phyloP scores from a whole-genome alignment of 306 rosid genomes.

The Delonix regia region DNA sequence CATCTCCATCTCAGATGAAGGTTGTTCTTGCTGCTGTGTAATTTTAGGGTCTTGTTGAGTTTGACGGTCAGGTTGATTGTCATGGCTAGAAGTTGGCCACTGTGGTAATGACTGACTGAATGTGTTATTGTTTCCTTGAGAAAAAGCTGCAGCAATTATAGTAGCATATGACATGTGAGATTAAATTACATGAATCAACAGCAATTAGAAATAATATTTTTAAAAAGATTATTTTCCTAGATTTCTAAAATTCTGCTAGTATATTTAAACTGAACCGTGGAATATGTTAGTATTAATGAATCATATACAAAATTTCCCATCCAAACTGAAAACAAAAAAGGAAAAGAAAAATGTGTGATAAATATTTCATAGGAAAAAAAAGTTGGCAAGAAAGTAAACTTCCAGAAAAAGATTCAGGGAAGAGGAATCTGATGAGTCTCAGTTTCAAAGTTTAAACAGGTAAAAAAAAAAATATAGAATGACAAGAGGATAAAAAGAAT shows the following conservation, averaged over 20 bases:
- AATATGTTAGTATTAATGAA: neutral
- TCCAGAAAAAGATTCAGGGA: neutral
- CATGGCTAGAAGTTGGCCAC: slow-evolving; percentile 20
- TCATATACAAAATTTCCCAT: slow-evolving; percentile 11
- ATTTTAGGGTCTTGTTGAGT: slow-evolving; percentile 56
- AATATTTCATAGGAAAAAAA: neutral
- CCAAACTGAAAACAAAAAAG: neutral
- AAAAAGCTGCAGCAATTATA: slow-evolving; percentile 44
- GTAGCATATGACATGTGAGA: slow-evolving; percentile 9
- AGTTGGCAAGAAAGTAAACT: neutral
- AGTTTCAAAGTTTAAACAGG: neutral
- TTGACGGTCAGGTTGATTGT: slow-evolving; percentile 54
- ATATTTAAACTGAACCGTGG: slow-evolving; percentile 3
- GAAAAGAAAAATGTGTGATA: neutral
- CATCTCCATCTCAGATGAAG: slow-evolving; percentile 60
- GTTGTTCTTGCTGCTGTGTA: slow-evolving; percentile 55
- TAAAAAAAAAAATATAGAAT: neutral
- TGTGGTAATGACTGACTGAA: slow-evolving; percentile 59
- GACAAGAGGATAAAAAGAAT: neutral
- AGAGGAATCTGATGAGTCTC: neutral
- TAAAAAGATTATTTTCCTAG: neutral
- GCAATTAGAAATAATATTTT: slow-evolving; percentile 11
- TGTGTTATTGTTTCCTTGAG: slow-evolving; percentile 62
- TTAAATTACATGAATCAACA: slow-evolving; percentile 21
- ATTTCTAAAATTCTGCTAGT: slow-evolving; percentile 1